Evolutionary conservation across 2,329 filamentous ascomycete species (phyloP).

Genomic region (Rhinocladiella similis): DNA sequence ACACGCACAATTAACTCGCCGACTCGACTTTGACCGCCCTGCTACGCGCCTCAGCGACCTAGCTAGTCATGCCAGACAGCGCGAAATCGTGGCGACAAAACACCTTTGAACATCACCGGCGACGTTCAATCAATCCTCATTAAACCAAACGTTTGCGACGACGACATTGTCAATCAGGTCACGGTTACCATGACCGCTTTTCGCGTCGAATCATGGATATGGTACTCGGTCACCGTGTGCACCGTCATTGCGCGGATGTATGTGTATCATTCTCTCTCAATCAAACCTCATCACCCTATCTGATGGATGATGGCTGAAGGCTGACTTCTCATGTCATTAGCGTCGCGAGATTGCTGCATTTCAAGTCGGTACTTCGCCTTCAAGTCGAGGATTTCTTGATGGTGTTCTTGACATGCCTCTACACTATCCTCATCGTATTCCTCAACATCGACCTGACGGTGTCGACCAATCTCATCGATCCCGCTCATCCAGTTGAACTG

Average conservation of each 20-base stretch:
- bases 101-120: too few relatives aligned
- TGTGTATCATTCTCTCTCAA: not conserved
- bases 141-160: too few relatives aligned
- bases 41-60: not conserved
- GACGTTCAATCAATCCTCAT: too few relatives aligned
- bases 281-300: not conserved
- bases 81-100: not conserved
- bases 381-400: slow-evolving; percentile 61
- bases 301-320: not conserved
- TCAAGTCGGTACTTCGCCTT: slow-evolving; percentile 35
- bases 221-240: slow-evolving; percentile 25
- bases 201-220: slow-evolving; percentile 31
- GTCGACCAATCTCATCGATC: slow-evolving; percentile 47
- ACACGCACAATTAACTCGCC: not conserved
- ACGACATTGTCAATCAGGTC: not conserved
- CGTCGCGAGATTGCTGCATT: slow-evolving; percentile 21
- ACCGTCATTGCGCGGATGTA: slow-evolving; percentile 28
- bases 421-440: slow-evolving; percentile 46
- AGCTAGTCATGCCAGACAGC: not conserved
- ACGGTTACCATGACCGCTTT: slow-evolving; percentile 22
- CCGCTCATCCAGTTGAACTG: slow-evolving; percentile 42
- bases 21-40: not conserved
- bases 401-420: slow-evolving; percentile 47
- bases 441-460: slow-evolving; percentile 46
- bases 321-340: slow-evolving; percentile 1